A percentile compares a stretch with the other conserved stretches of the same genome.
Evolutionary conservation across 106 monocot genomes (phyloP).

Genomic region (Acorus gramineus): DNA sequence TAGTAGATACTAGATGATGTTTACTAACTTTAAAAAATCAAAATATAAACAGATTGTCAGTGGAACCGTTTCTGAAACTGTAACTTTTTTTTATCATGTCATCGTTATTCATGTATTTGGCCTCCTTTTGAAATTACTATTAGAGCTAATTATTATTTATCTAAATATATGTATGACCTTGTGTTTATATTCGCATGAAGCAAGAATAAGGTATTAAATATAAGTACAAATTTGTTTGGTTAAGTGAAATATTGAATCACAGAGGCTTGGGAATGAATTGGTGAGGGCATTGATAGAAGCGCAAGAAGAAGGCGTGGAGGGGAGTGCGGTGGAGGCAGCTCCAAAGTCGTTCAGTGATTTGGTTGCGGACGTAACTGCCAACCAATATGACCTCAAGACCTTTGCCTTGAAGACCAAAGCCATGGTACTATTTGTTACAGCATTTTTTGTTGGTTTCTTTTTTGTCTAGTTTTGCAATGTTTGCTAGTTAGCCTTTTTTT

Average conservation of each 20-base stretch:
- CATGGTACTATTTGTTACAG: constrained; percentile 24
- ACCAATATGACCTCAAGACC: constrained; percentile 28
- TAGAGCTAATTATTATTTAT: too few relatives aligned
- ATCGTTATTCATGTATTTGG: too few relatives aligned
- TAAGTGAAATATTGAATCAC: neutral
- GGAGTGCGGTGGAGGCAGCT: constrained; percentile 33
- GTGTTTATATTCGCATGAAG: neutral
- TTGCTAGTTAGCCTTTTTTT: too few relatives aligned
- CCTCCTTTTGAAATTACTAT: too few relatives aligned
- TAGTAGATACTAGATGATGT: too few relatives aligned
- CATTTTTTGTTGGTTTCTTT: neutral
- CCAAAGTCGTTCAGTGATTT: constrained; percentile 40
- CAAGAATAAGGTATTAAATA: neutral
- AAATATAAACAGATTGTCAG: too few relatives aligned
- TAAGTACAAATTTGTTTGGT: neutral
- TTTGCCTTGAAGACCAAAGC: constrained; percentile 52
- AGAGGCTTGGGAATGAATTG: constrained; percentile 48
- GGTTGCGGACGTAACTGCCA: constrained; percentile 34
- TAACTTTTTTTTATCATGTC: too few relatives aligned
- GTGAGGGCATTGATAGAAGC: constrained; percentile 29
- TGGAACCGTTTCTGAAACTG: too few relatives aligned
- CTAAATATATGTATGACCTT: too few relatives aligned
- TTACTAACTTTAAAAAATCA: too few relatives aligned
- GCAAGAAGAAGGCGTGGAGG: constrained; percentile 17
- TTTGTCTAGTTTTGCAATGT: neutral